A percentile compares a stretch with the other conserved stretches of the same genome.
Conservation (phyloP, 2,329 filamentous ascomycete species). For the Hymenoscyphus fraxineus region DNA sequence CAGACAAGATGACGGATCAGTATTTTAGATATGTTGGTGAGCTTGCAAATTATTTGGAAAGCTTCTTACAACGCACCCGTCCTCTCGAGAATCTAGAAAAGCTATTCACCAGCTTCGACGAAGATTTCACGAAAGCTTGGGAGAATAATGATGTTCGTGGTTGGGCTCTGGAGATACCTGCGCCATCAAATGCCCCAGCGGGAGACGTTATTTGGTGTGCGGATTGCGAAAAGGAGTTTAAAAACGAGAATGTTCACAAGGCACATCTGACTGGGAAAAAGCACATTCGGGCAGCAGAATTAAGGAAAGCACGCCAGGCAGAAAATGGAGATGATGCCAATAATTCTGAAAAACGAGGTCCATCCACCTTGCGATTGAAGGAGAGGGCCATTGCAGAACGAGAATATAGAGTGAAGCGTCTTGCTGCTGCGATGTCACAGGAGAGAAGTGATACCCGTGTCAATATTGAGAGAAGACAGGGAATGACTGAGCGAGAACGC, state of each 20-base stretch:
- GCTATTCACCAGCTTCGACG: slow-evolving; percentile 70
- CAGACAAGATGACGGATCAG: slow-evolving; percentile 84
- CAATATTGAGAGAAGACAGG: slow-evolving; percentile 93
- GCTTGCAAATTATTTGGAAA: slow-evolving; percentile 78
- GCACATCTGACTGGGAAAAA: slow-evolving; percentile 87
- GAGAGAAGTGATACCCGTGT: slow-evolving; percentile 86
- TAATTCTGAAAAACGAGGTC: slow-evolving; percentile 30
- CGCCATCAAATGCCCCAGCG: slow-evolving; percentile 27
- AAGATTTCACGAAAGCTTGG: slow-evolving; percentile 84
- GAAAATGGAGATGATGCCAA: slow-evolving; percentile 34
- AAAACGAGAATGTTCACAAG: slow-evolving; percentile 92
- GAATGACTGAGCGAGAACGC: slow-evolving; percentile 95
- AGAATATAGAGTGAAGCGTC: slow-evolving; percentile 76
- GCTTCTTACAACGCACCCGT: slow-evolving; percentile 77
- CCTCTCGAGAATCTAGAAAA: slow-evolving; percentile 84
- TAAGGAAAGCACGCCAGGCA: slow-evolving; percentile 49
- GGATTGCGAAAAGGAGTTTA: slow-evolving; percentile 92
- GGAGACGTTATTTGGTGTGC: slow-evolving; percentile 78
- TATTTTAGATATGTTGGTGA: slow-evolving; percentile 88
- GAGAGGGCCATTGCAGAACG: slow-evolving; percentile 87
- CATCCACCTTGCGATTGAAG: slow-evolving; percentile 57
- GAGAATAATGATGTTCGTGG: slow-evolving; percentile 72
- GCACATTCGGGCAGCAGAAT: slow-evolving; percentile 78
- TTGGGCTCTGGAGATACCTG: slow-evolving; percentile 60
- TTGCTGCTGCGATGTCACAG: slow-evolving; percentile 78